Conservation (phyloP, 148 eudicot species). For the Rhododendron ferrugineum region DNA sequence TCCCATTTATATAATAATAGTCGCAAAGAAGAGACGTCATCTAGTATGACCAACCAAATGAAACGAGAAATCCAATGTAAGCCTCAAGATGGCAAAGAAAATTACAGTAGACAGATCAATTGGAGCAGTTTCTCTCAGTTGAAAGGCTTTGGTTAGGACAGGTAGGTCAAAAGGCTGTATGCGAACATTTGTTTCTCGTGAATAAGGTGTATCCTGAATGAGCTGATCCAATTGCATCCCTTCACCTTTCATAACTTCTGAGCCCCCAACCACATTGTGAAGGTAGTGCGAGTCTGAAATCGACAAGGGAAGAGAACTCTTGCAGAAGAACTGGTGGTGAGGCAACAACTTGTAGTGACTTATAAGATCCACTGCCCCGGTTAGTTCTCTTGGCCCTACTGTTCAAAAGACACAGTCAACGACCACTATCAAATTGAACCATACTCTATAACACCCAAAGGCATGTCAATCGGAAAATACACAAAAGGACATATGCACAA, state of each 20-base stretch:
- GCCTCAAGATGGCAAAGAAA: background rate
- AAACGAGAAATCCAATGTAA: background rate
- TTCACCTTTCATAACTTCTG: conserved; percentile 90
- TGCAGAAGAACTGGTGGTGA: conserved; percentile 92
- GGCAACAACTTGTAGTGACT: conserved; percentile 79
- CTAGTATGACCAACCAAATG: background rate
- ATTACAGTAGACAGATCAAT: conserved; percentile 79
- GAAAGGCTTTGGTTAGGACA: conserved; percentile 72
- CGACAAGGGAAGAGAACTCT: conserved; percentile 84
- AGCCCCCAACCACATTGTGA: conserved; percentile 90
- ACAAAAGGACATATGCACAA: background rate
- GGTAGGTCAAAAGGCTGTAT: conserved; percentile 76
- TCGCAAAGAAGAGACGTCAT: background rate
- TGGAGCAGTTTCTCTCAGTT: conserved; percentile 63
- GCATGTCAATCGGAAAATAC: background rate
- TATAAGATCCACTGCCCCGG: conserved; percentile 92
- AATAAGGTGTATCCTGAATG: conserved; percentile 45
- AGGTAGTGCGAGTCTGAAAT: conserved; percentile 89
- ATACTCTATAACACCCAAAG: background rate
- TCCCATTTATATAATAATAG: background rate
- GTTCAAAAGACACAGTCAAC: conserved; percentile 11
- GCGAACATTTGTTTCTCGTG: conserved; percentile 50
- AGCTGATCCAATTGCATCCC: conserved; percentile 95
- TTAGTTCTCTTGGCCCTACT: conserved; percentile 88
- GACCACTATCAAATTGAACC: background rate